Conservation (phyloP, 768 basidiomycete species). For the Austroboletus eburneus region DNA sequence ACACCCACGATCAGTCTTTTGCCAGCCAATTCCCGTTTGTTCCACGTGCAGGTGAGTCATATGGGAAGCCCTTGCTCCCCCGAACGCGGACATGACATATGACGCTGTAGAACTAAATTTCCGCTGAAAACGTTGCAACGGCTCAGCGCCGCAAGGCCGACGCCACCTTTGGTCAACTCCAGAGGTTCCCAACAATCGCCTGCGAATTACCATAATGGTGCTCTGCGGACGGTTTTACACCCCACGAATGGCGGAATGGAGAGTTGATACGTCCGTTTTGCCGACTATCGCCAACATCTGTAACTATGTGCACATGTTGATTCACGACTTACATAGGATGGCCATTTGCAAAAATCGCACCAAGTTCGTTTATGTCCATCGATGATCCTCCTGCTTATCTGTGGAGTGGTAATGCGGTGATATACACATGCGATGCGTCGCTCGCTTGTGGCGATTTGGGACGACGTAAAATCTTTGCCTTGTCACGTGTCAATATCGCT, state of each 20-base stretch:
- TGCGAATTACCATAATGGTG: constrained; percentile 32
- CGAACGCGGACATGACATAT: background rate
- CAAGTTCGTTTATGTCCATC: too few species aligned
- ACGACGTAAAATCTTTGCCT: constrained; percentile 36
- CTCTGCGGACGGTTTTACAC: constrained; percentile 16
- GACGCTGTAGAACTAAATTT: constrained; percentile 74
- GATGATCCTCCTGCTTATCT: constrained; percentile 11
- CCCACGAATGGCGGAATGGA: constrained; percentile 18
- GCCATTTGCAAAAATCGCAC: too few species aligned
- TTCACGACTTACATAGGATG: background rate
- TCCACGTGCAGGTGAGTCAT: constrained; percentile 81
- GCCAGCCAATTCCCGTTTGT: constrained; percentile 89
- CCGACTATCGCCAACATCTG: background rate
- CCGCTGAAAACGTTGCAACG: constrained; percentile 89
- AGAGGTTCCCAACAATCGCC: constrained; percentile 32
- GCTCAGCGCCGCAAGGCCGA: constrained; percentile 58
- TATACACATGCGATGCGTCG: constrained; percentile 43
- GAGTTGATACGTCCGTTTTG: constrained; percentile 5
- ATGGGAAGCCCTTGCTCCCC: background rate
- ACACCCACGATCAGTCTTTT: constrained; percentile 64
- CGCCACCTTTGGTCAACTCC: constrained; percentile 25
- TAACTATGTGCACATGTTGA: background rate
- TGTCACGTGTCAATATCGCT: background rate
- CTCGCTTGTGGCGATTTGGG: constrained; percentile 9
- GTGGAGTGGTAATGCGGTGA: constrained; percentile 48